phyloP scores from a whole-genome alignment of 2,329 filamentous ascomycete genomes.

The Thermothelomyces thermophilus region DNA sequence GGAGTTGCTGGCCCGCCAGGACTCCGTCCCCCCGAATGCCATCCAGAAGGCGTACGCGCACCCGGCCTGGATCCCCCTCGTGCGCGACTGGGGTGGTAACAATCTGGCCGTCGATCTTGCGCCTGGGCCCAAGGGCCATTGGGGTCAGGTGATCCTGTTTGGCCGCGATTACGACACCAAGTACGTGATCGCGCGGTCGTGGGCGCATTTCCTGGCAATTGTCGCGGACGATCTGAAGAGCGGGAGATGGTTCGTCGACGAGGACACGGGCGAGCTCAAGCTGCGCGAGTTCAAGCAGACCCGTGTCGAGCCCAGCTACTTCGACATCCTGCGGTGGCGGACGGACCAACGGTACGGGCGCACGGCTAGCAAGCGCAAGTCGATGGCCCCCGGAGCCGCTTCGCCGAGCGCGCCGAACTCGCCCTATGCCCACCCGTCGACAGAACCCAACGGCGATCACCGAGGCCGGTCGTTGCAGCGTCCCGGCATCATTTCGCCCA shows the following conservation, averaged over 20 bases:
- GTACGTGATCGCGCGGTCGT: conserved; percentile 90
- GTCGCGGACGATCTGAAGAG: conserved; percentile 87
- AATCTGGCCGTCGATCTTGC: conserved; percentile 90
- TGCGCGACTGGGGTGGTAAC: conserved; percentile 98
- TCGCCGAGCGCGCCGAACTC: conserved; percentile 41
- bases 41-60: conserved; percentile 93
- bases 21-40: conserved; percentile 77
- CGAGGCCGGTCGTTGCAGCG: conserved; percentile 68
- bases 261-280: conserved; percentile 86
- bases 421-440: conserved; percentile 61
- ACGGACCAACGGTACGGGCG: conserved; percentile 92
- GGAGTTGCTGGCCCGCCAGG: conserved; percentile 75
- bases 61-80: conserved; percentile 89
- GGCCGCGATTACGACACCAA: conserved; percentile 98
- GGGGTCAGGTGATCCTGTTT: conserved; percentile 95
- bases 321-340: conserved; percentile 92
- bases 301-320: conserved; percentile 85
- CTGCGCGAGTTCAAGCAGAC: conserved; percentile 84
- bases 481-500: conserved; percentile 56
- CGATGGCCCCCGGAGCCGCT: conserved; percentile 34
- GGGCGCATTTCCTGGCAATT: conserved; percentile 77
- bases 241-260: conserved; percentile 86
- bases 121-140: conserved; percentile 80
- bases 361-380: conserved; percentile 48
- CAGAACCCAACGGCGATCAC: conserved; percentile 50